phyloP scores from a whole-genome alignment of 2,329 filamentous ascomycete species.

The Talaromyces sp. region DNA sequence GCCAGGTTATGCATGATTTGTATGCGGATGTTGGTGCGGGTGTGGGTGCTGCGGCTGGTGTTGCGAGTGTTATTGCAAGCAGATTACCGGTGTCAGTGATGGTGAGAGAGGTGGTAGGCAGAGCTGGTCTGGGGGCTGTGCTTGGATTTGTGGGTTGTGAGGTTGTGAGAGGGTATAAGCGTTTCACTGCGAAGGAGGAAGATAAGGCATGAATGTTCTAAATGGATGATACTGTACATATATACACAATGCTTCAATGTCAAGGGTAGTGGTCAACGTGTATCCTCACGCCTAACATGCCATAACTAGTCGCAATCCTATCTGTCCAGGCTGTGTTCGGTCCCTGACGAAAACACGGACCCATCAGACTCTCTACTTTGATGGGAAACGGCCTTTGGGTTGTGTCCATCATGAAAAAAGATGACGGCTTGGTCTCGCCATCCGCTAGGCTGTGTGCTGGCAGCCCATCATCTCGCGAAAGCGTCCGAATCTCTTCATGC shows the following conservation, averaged over 20 bases:
- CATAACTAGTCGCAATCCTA: slow-evolving; percentile 19
- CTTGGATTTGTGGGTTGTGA: not conserved
- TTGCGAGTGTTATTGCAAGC: not conserved
- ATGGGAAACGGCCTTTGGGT: slow-evolving; percentile 1
- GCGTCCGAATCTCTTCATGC: slow-evolving; percentile 1
- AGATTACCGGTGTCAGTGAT: not conserved
- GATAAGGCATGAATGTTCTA: not conserved
- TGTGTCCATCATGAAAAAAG: not conserved
- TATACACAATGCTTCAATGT: not conserved
- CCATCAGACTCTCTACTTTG: slow-evolving; percentile 8
- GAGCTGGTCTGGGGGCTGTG: slow-evolving; percentile 1
- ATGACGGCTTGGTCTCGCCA: not conserved
- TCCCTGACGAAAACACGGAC: not conserved
- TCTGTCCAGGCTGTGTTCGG: slow-evolving; percentile 18
- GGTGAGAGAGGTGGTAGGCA: not conserved
- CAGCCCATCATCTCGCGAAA: not conserved
- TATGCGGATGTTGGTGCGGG: not conserved
- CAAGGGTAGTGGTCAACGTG: not conserved
- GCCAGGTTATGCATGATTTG: slow-evolving; percentile 43
- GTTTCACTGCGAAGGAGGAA: not conserved
- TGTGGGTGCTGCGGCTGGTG: not conserved
- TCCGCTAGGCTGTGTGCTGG: not conserved
- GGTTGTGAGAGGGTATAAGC: not conserved
- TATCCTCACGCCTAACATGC: slow-evolving; percentile 17
- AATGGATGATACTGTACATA: not conserved